These are phyloP conservation scores for Exophiala bonariae DNA, from an alignment of 2,329 filamentous ascomycete species.

Conservation along the genomic window DNA sequence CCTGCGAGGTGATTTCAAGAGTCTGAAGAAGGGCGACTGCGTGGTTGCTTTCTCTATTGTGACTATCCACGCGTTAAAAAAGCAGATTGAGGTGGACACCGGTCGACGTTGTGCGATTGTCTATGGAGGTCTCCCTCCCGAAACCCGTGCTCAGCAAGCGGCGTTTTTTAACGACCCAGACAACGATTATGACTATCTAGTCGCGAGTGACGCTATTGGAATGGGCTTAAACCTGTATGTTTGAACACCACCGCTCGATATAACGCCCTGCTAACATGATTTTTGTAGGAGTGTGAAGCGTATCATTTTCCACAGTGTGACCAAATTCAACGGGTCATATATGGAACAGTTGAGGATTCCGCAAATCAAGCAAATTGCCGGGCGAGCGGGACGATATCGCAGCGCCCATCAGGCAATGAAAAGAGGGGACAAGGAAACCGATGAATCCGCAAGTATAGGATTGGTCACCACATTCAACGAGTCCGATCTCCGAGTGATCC, in stretches of 20 bases:
- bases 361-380: constrained; percentile 92
- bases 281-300: constrained; percentile 70
- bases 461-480: constrained; percentile 76
- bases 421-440: constrained; percentile 5
- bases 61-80: constrained; percentile 77
- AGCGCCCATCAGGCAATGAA: constrained; percentile 61
- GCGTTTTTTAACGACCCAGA: constrained; percentile 90
- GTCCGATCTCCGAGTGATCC: constrained; percentile 65
- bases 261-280: constrained; percentile 13
- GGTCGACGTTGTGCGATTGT: constrained; percentile 85
- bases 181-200: constrained; percentile 93
- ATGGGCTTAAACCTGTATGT: constrained; percentile 91
- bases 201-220: constrained; percentile 92
- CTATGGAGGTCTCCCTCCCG: constrained; percentile 87
- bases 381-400: constrained; percentile 83
- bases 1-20: constrained; percentile 62
- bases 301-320: constrained; percentile 77
- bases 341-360: constrained; percentile 65
- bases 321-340: constrained; percentile 67
- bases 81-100: constrained; percentile 72
- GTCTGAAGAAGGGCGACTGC: constrained; percentile 84
- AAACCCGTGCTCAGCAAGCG: constrained; percentile 89
- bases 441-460: constrained; percentile 52
- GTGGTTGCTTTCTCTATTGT: constrained; percentile 84
- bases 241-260: not conserved